Evolutionary conservation across 805 yeast genomes (phyloP), one percentile per base, ranked within the genome.

Genomic region (Candida endomychidarum): DNA sequence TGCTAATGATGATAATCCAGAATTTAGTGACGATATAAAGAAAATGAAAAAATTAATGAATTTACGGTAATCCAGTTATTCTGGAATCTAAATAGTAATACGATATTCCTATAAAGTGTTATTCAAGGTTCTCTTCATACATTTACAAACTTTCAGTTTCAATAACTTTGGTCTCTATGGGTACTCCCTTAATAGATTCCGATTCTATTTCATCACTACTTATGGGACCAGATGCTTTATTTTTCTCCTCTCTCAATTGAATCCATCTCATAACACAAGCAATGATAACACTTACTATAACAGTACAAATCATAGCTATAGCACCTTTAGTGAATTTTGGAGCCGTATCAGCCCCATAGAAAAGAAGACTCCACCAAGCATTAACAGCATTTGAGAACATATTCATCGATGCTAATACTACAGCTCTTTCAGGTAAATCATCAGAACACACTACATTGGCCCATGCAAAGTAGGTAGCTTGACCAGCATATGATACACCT

Each of bases 351-450:
- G 83, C 81, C 18, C 70, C 57, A 47, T 66, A 80, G 50, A 80
- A 77, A 2, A 79, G 35, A 12, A 80, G 43, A 1, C 78, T 67
- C 81, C 83, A 78, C 83, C 83, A 79, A 2, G 83, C 81, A 53
- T 78, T 79, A 7, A 78, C 78, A 2, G 81, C 80, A 49, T 76
- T 73, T 20, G 79, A 72, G 55, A 77, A 77, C 81, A 78, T 77
- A 55, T 78, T 78, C 83, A 79, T 78, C 0, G 81, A 77, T 0
- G 82, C 86, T 35, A 81, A 60, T 1, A 79, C 81, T 34, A 81
- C 64, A 0, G 86, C 83, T 51, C 86, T 67, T 50, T 78, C 83
- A 60, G 81, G 79, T 18, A 77, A 55, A 54, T 81, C 86, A 45
- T 75, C 68, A 22, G 73, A 68, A 45, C 81, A 76, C 1, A 77